phyloP scores from a whole-genome alignment of 768 basidiomycete species.

The Leccinum incarnatum region DNA sequence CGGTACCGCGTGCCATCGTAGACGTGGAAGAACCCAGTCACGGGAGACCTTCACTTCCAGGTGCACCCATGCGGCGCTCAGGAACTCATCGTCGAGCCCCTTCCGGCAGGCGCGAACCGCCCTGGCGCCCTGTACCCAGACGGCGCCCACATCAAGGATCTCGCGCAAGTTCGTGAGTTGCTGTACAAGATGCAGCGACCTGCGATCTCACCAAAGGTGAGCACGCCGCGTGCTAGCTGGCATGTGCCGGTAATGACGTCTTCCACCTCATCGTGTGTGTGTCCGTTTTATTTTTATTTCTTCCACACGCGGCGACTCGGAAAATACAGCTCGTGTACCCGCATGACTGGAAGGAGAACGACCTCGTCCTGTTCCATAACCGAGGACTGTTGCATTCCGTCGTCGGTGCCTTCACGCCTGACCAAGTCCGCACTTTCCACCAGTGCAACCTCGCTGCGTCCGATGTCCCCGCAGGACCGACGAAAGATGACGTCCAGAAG shows the following conservation, averaged over 20 bases:
- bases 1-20: constrained; percentile 24
- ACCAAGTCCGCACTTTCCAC: constrained; percentile 50
- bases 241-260: neutral
- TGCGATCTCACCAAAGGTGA: constrained; percentile 74
- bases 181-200: constrained; percentile 88
- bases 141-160: constrained; percentile 71
- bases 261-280: neutral
- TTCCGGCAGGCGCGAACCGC: constrained; percentile 56
- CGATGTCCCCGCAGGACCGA: constrained; percentile 47
- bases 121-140: constrained; percentile 78
- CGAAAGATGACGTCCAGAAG: constrained; percentile 40
- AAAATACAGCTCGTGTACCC: constrained; percentile 65
- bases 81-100: constrained; percentile 69
- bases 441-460: constrained; percentile 59
- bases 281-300: neutral
- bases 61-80: constrained; percentile 80
- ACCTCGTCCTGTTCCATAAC: constrained; percentile 72
- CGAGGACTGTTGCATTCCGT: constrained; percentile 66
- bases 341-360: constrained; percentile 76
- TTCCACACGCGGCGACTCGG: neutral
- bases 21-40: constrained; percentile 92
- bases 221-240: neutral
- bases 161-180: constrained; percentile 67
- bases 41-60: constrained; percentile 79
- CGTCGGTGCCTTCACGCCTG: constrained; percentile 57